These are phyloP conservation scores for Cryphonectria japonica DNA, from an alignment of 2,329 filamentous ascomycete species.

Conservation along the genomic window DNA sequence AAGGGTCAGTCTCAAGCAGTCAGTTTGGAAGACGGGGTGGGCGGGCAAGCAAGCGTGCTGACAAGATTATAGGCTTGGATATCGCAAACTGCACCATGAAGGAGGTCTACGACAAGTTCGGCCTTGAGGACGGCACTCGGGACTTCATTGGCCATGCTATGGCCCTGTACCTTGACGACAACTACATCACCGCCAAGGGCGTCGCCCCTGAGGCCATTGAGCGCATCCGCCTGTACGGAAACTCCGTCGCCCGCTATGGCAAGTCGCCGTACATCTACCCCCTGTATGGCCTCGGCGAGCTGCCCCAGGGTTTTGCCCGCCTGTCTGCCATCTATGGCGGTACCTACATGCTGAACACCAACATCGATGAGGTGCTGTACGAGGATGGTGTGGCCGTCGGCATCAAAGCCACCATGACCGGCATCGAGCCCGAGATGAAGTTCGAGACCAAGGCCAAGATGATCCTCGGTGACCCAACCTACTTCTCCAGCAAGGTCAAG, in stretches of 20 bases:
- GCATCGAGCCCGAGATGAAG: slow-evolving; percentile 82
- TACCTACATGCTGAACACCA: slow-evolving; percentile 99
- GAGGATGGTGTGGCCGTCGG: slow-evolving; percentile 85
- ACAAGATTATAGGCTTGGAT: slow-evolving; percentile 67
- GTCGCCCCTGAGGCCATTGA: slow-evolving; percentile 82
- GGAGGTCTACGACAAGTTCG: slow-evolving; percentile 98
- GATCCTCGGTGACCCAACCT: slow-evolving; percentile 94
- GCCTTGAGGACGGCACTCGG: slow-evolving; percentile 83
- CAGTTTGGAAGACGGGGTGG: not conserved
- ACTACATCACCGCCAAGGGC: slow-evolving; percentile 76
- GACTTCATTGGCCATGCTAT: slow-evolving; percentile 99
- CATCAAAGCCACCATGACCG: slow-evolving; percentile 97
- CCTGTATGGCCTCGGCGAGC: slow-evolving; percentile 93
- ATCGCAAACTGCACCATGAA: slow-evolving; percentile 84
- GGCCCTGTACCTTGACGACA: slow-evolving; percentile 91
- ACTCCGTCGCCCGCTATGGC: slow-evolving; percentile 95
- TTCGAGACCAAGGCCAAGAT: slow-evolving; percentile 96
- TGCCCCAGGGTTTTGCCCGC: slow-evolving; percentile 96
- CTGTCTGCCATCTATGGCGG: slow-evolving; percentile 98
- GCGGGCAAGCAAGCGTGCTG: not conserved
- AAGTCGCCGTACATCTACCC: slow-evolving; percentile 99
- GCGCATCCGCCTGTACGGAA: slow-evolving; percentile 93
- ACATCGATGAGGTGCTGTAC: slow-evolving; percentile 86
- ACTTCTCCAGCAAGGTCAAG: slow-evolving; percentile 89
- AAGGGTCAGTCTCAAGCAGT: slow-evolving; percentile 68